Conservation (phyloP, 2,329 filamentous ascomycete genomes). For the Neonectria faginata region DNA sequence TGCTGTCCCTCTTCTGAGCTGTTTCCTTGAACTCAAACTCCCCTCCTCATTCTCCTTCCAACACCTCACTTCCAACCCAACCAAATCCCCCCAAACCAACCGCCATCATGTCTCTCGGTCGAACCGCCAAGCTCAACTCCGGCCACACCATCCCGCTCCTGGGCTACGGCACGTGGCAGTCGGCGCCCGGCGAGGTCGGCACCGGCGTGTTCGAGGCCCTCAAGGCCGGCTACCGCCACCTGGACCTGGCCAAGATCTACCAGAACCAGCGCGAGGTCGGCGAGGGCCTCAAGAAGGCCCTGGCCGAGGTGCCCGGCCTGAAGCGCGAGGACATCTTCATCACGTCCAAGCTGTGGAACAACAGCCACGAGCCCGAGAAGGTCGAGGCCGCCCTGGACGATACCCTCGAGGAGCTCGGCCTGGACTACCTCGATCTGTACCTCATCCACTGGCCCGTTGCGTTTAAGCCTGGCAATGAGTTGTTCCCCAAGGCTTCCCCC, state of each 20-base stretch:
- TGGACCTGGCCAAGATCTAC: constrained; percentile 67
- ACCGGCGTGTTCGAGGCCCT: constrained; percentile 73
- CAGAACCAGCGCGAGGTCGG: constrained; percentile 73
- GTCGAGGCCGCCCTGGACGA: constrained; percentile 68
- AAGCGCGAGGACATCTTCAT: constrained; percentile 69
- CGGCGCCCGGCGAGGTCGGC: constrained; percentile 72
- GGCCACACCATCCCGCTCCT: constrained; percentile 74
- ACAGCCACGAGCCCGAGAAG: constrained; percentile 69
- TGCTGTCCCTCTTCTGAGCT: not conserved
- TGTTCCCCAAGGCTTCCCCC: constrained; percentile 59
- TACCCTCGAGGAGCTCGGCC: constrained; percentile 65
- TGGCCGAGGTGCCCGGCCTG: constrained; percentile 61
- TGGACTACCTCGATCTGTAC: constrained; percentile 71
- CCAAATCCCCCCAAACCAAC: not conserved
- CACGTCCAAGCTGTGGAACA: constrained; percentile 76
- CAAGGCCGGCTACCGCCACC: constrained; percentile 72
- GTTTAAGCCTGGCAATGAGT: constrained; percentile 54
- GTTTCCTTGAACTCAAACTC: too few relatives aligned
- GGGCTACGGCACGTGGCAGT: constrained; percentile 75
- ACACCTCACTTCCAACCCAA: not conserved
- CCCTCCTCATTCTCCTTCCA: not conserved
- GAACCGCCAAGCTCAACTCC: constrained; percentile 69
- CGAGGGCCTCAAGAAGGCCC: constrained; percentile 62
- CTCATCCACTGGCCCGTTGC: constrained; percentile 73
- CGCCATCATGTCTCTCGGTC: constrained; percentile 63